Evolutionary conservation across 192 early-diverging fungal species (phyloP), one percentile per base, ranked within the genome.

Genomic region (Umbelopsis sp.): DNA sequence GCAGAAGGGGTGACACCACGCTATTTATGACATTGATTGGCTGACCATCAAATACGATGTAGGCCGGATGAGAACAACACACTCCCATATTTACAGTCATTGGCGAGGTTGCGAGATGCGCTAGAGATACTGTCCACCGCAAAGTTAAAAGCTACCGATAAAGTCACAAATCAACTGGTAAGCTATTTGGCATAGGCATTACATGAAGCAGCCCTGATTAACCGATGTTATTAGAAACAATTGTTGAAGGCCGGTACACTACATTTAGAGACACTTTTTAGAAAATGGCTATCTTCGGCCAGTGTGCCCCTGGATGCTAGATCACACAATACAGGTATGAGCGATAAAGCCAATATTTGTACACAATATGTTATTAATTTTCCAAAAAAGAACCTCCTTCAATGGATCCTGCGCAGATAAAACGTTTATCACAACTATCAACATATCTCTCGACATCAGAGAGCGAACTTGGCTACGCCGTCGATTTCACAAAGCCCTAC

Each of bases 401-500:
- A 13, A 61, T 61, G 55, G 55, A 61, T 25, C 50, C 53, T 50
- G 45, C 47, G 27, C 45, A 67, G 3, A 69, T 78, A 64, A 78
- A 78, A 52, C 72, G 75, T 50, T 46, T 80, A 25, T 75, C 74
- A 44, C 78, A 80, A 61, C 25, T 88, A 37, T 77, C 85, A 11
- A 84, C 82, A 13, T 85, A 83, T 51, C 72, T 88, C 4, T 76
- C 79, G 7, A 79, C 84, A 3, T 82, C 78, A 2, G 81, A 81
- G 27, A 52, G 69, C 13, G 87, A 88, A 49, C 74, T 84, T 8
- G 80, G 82, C 21, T 76, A 82, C 65, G 37, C 74, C 30, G 70
- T 84, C 33, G 84, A 86, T 67, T 89, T 87, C 47, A 69, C 81
- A 44, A 86, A 87, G 55, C 80, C 80, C 1, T 95, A 92, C 73